These are phyloP conservation scores for Xenosphaeropsis pyriputrescens DNA, from an alignment of 2,329 filamentous ascomycete species.

Conservation along the genomic window DNA sequence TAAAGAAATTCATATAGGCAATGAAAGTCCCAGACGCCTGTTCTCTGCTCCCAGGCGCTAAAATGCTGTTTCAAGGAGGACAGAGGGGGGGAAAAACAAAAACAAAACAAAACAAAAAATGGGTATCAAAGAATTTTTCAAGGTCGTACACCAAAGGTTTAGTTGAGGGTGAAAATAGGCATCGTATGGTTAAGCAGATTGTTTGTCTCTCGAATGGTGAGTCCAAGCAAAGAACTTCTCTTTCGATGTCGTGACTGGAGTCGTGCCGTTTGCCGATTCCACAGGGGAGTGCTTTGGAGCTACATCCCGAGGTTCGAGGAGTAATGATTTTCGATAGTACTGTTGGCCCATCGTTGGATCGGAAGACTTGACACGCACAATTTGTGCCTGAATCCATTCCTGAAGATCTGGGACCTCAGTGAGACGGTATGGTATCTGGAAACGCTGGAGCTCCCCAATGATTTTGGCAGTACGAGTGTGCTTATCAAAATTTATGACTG, in stretches of 20 bases:
- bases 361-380: constrained; percentile 48
- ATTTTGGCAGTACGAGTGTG: constrained; percentile 89
- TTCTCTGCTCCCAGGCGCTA: too few relatives aligned
- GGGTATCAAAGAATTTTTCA: too few relatives aligned
- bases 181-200: constrained; percentile 18
- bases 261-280: constrained; percentile 6
- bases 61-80: too few relatives aligned
- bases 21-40: too few relatives aligned
- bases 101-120: too few relatives aligned
- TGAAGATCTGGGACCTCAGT: constrained; percentile 77
- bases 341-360: constrained; percentile 47
- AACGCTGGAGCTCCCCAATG: constrained; percentile 87
- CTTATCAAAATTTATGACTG: constrained; percentile 96
- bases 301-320: constrained; percentile 44
- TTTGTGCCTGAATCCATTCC: constrained; percentile 78
- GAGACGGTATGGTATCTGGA: constrained; percentile 85
- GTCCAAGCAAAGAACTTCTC: background rate
- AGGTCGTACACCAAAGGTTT: too few relatives aligned
- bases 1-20: too few relatives aligned
- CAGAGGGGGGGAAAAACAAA: too few relatives aligned
- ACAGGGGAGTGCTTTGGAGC: constrained; percentile 12
- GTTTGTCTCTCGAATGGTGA: background rate
- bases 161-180: background rate
- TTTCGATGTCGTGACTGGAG: constrained; percentile 6
- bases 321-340: constrained; percentile 52